A percentile compares a stretch with the other conserved stretches of the same genome.
Conservation (phyloP, 345 rosid genomes). For the Fremontodendron californicum region DNA sequence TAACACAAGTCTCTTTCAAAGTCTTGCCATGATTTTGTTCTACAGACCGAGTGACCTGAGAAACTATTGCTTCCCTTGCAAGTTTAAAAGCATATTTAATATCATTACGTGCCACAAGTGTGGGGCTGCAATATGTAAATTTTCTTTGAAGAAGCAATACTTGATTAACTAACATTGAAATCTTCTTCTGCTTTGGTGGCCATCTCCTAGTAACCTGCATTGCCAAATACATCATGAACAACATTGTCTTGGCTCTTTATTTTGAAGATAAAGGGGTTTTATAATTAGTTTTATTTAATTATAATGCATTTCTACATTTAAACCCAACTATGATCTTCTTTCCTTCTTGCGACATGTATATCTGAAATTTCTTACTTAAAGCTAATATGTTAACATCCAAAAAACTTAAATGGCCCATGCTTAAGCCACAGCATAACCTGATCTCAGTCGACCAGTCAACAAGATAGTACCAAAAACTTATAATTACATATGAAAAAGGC, state of each 20-base stretch:
- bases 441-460: background rate
- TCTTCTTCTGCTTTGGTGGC: slow-evolving; percentile 34
- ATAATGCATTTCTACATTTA: background rate
- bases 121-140: slow-evolving; percentile 27
- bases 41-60: slow-evolving; percentile 34
- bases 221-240: background rate
- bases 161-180: slow-evolving; percentile 35
- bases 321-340: background rate
- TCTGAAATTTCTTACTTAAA: background rate
- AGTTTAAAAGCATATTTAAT: slow-evolving; percentile 39
- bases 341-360: background rate
- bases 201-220: slow-evolving; percentile 39
- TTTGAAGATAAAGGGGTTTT: background rate
- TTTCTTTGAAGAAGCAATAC: slow-evolving; percentile 32
- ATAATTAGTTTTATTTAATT: background rate
- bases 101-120: slow-evolving; percentile 30
- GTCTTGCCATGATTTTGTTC: slow-evolving; percentile 26
- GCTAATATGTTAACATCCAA: background rate
- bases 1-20: slow-evolving; percentile 43
- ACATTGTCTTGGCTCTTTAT: background rate
- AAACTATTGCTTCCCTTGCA: slow-evolving; percentile 52
- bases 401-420: background rate
- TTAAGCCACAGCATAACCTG: background rate
- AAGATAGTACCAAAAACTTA: background rate
- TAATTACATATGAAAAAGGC: background rate